Conservation (phyloP, 768 basidiomycete genomes). For the Rhodotorula sphaerocarpa region DNA sequence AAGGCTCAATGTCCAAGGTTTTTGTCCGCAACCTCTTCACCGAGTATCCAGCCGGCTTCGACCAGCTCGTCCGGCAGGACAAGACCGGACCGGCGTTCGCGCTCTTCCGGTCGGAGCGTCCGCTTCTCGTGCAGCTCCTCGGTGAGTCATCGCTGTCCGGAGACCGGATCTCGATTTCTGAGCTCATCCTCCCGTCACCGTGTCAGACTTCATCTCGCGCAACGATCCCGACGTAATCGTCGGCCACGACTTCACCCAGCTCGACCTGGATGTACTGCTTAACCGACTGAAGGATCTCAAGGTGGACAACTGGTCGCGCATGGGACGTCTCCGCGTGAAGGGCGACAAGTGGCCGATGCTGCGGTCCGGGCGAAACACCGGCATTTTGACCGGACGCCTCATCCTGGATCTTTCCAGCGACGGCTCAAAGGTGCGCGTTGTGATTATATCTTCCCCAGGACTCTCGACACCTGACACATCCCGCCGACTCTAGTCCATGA, state of each 20-base stretch:
- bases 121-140: conserved; percentile 71
- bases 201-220: conserved; percentile 62
- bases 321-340: conserved; percentile 73
- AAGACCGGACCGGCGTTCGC: conserved; percentile 49
- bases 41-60: conserved; percentile 76
- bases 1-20: conserved; percentile 74
- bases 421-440: conserved; percentile 64
- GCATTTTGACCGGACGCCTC: conserved; percentile 72
- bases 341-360: conserved; percentile 66
- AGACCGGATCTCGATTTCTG: neutral
- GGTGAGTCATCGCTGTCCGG: conserved; percentile 47
- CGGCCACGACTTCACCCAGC: conserved; percentile 87
- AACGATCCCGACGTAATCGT: conserved; percentile 90
- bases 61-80: conserved; percentile 52
- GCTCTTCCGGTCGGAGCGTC: conserved; percentile 70
- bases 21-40: conserved; percentile 76
- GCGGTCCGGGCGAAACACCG: conserved; percentile 72
- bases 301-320: conserved; percentile 84
- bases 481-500: conserved; percentile 63
- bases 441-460: too few relatives aligned
- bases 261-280: conserved; percentile 85
- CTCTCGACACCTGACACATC: neutral
- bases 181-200: neutral
- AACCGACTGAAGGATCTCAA: conserved; percentile 85
- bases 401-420: conserved; percentile 90